phyloP scores from a whole-genome alignment of 257 asterid species.

The Penstemon davidsonii region DNA sequence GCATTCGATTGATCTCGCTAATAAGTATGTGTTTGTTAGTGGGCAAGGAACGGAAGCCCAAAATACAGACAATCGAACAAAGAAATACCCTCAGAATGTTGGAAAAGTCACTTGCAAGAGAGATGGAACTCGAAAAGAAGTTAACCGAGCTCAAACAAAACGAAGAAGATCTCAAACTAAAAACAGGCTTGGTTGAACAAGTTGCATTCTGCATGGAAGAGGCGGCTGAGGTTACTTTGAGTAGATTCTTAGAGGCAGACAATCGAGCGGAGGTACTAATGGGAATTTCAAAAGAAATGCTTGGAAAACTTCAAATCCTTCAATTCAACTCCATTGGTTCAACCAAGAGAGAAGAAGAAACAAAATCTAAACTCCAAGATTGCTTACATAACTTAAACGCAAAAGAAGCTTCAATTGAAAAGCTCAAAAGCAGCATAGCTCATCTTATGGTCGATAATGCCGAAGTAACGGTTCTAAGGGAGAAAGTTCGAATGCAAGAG shows the following conservation, averaged over 20 bases:
- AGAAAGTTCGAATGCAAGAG: slow-evolving; percentile 48
- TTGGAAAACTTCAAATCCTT: slow-evolving; percentile 46
- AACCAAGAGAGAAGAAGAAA: slow-evolving; percentile 47
- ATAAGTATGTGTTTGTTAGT: slow-evolving; percentile 8
- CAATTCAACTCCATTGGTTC: slow-evolving; percentile 34
- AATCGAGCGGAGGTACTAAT: slow-evolving; percentile 65
- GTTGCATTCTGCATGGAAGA: slow-evolving; percentile 83
- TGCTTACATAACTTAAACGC: slow-evolving; percentile 42
- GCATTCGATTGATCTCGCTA: too few species aligned
- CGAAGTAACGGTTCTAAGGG: slow-evolving; percentile 49
- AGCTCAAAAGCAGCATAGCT: slow-evolving; percentile 41
- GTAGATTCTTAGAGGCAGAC: slow-evolving; percentile 83
- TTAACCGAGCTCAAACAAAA: slow-evolving; percentile 54
- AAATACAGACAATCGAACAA: slow-evolving; percentile 46
- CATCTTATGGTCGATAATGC: slow-evolving; percentile 47
- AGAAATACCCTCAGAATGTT: slow-evolving; percentile 64
- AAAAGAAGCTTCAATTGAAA: slow-evolving; percentile 45
- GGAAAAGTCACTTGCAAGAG: slow-evolving; percentile 52
- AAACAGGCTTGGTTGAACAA: slow-evolving; percentile 63
- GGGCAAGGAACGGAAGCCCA: slow-evolving; percentile 44
- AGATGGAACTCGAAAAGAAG: slow-evolving; percentile 80
- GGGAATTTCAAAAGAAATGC: slow-evolving; percentile 79
- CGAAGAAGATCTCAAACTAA: slow-evolving; percentile 73
- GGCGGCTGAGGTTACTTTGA: slow-evolving; percentile 89
- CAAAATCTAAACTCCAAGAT: slow-evolving; percentile 39